Base-by-base conservation (phyloP, 768 basidiomycete genomes). In the Russula earlei region DNA sequence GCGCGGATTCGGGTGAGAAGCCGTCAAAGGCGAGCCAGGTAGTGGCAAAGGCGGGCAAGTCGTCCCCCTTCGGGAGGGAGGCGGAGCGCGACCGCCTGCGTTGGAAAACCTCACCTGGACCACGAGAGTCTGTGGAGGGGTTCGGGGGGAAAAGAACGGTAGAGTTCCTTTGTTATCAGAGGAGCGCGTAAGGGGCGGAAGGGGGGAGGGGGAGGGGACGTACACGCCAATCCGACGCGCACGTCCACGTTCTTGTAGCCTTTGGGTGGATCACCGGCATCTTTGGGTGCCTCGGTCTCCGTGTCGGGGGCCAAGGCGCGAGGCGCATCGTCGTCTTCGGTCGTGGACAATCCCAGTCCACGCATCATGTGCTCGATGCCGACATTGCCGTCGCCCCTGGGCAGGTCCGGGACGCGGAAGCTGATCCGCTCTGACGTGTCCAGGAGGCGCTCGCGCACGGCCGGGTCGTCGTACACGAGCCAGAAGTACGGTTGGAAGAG, bases 341-440 rank as follows among this genome's bases (percentile, higher is more conserved):
- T 45, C 34, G 27, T 10, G n/a, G 51, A 42, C 1, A 41, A 19
- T 15, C 47, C 57, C 17, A 58, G 20, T 20, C 5, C 57, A 5
- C 44, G 58, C 22, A 56, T 27, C 58, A 62, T 49, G 2, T 55
- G 58, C 11, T 59, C 58, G n/a, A 62, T 9, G 4, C 61, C 61
- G 10, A 55, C 41, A 20, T 60, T 48, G 14, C 54, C 58, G 17
- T 60, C 61, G 24, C 46, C 10, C 7, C 8, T 27, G 6, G 43
- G 56, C 10, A 49, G 4, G 34, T 44, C 52, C 10, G 50, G 6
- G n/a, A 62, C 45, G n/a, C 24, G 19, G 14, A 60, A 24, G 25
- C 47, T 25, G 10, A 62, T 20, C 20, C 17, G 37, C 4, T 15
- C 25, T 0, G 9, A 19, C 14, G n/a, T 20, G 33, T 38, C 50